Evolutionary conservation across 2,329 filamentous ascomycete species (phyloP), one percentile per base, ranked within the genome.

Genomic region (Aschersonia sp.): DNA sequence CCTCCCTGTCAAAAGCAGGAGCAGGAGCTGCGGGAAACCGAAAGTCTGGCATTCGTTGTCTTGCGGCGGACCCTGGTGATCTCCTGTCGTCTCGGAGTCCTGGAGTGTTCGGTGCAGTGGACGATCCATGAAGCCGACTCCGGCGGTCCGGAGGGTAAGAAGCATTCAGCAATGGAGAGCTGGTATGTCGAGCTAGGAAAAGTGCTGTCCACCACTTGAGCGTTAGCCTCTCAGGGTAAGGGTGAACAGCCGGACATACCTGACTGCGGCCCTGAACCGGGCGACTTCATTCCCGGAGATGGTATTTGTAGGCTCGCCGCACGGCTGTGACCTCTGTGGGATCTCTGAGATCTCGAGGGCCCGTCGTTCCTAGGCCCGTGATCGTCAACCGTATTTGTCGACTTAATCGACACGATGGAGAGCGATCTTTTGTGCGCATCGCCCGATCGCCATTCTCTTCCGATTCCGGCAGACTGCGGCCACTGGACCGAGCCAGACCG

Each of bases 281-380:
- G 79, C 70, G 52, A 78, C 61, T 54, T 50, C 35, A 58, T 56
- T 10, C 53, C 58, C 37, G 58, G 59, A 35, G 64, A 59, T 39
- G 61, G 49, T 40, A 90, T 83, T 61, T 94, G 88, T 50, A 94
- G 66, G 67, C 88, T 95, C 30, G 86, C 79, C 39, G 87, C 87
- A 46, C 88, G 76, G 44, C 73, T 79, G 68, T 95, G 88, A 5
- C 81, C 77, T 55, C 79, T 78, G 14, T 58, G 60, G 22, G 77
- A 74, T 46, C 77, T 72, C 46, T 72, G 66, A 22, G 72, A 64
- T 54, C 67, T 63, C 32, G 58, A 51, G 2, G 66, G 58, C 11
- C 62, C 55, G 31, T 73, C 69, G 52, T 68, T 69, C 48, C 62
- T 62, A 45, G 67, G 64, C 22, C 56, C 54, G 42, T 70, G 65